Evolutionary conservation across 305 asterid genomes (phyloP).

Genomic region (Fraxinus angustifolia): DNA sequence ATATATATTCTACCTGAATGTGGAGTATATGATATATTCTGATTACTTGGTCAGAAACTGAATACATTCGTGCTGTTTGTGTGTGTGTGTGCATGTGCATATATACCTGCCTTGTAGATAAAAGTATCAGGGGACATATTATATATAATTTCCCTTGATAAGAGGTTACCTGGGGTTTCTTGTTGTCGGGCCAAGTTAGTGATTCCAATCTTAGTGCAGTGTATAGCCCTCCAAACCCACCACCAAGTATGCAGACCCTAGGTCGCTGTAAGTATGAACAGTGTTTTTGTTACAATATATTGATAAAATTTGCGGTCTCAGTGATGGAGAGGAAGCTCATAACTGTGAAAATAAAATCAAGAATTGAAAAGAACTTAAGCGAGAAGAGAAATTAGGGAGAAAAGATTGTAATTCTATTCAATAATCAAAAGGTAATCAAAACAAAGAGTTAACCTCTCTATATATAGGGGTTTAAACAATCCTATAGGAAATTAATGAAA

Average conservation of each 20-base stretch:
- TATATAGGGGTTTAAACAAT: not conserved
- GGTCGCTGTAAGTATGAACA: constrained; percentile 62
- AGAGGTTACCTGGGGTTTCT: constrained; percentile 76
- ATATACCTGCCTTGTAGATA: constrained; percentile 2
- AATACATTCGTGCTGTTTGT: not conserved
- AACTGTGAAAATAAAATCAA: not conserved
- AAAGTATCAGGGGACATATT: constrained; percentile 4
- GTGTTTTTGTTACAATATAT: not conserved
- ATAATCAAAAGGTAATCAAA: not conserved
- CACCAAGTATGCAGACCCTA: constrained; percentile 93
- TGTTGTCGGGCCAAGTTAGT: constrained; percentile 90
- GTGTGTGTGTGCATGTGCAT: not conserved
- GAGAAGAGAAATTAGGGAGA: not conserved
- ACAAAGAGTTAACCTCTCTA: not conserved
- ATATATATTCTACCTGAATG: not conserved
- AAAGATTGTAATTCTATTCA: not conserved
- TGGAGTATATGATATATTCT: not conserved
- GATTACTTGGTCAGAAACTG: not conserved
- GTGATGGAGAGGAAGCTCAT: not conserved
- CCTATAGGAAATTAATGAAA: not conserved
- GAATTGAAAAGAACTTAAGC: not conserved
- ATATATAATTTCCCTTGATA: constrained; percentile 3
- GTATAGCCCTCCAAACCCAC: constrained; percentile 97
- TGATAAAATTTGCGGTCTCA: not conserved
- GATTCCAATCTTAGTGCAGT: constrained; percentile 91